phyloP scores from a whole-genome alignment of 2,329 filamentous ascomycete species.

The Fusarium sp. region DNA sequence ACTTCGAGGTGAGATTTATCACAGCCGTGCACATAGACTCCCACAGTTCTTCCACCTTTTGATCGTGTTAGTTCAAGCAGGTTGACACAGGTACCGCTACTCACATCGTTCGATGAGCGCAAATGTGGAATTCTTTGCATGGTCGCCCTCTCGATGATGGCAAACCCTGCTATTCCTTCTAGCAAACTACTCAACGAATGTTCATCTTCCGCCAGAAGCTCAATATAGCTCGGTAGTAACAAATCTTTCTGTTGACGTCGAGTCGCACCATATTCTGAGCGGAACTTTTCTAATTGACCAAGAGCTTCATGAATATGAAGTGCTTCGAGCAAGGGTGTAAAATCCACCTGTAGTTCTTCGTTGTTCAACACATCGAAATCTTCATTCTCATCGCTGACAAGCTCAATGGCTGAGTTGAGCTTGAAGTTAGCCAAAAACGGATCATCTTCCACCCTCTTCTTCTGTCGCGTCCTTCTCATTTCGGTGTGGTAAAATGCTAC shows the following conservation, averaged over 20 bases:
- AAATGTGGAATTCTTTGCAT: conserved; percentile 89
- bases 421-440: conserved; percentile 85
- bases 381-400: conserved; percentile 94
- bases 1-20: conserved; percentile 84
- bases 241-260: conserved; percentile 92
- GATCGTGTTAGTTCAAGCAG: conserved; percentile 13
- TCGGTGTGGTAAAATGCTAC: conserved; percentile 98
- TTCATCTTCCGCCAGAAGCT: conserved; percentile 84
- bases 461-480: conserved; percentile 83
- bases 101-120: conserved; percentile 83
- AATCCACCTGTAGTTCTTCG: conserved; percentile 94
- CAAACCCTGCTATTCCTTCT: conserved; percentile 95
- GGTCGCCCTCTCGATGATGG: conserved; percentile 94
- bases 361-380: conserved; percentile 97
- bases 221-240: conserved; percentile 81
- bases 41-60: conserved; percentile 94
- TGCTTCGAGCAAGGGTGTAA: conserved; percentile 93
- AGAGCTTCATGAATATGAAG: conserved; percentile 96
- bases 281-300: conserved; percentile 91
- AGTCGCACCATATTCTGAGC: conserved; percentile 91
- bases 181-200: conserved; percentile 88
- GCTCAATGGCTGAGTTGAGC: conserved; percentile 93
- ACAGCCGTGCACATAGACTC: conserved; percentile 95
- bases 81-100: conserved; percentile 44
- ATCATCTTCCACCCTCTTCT: conserved; percentile 82